Evolutionary conservation across 495 filamentous ascomycete genomes (phyloP), one percentile per base, ranked within the genome.

Genomic region (Clavariopsis aquatica): DNA sequence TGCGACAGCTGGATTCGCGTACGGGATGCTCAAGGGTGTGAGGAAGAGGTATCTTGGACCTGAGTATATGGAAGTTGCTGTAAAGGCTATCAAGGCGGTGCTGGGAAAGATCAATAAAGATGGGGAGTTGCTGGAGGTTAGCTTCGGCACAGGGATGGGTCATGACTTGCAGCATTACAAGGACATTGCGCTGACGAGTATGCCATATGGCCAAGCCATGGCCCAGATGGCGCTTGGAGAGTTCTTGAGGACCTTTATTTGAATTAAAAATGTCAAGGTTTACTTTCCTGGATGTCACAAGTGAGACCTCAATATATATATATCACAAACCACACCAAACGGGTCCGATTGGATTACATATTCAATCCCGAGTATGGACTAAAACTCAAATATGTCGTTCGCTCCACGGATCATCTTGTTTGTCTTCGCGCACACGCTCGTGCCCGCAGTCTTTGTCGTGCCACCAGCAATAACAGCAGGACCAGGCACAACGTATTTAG

Each of bases 151-250:
- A 9, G 84, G 78, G 0, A 90, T 92, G 85, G 88, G 88, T 0
- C 75, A 81, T 59, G 80, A 73, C 13, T 73, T 89, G 58, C 80
- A 90, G 60, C 86, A 88, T 69, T 92, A 92, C 65, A 84, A 85
- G 73, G 77, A 84, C 47, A 90, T 92, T 65, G 81, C 82, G 0
- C 66, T 83, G 5, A 92, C 89, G 0, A 83, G 83, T 47, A 91
- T 91, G 88, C 88, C 87, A 24, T 90, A 90, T 69, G 88, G 88
- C 0, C 88, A 90, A 71, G 86, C 87, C 0, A 90, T 91, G 88
- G 87, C 86, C 1, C 87, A 89, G 29, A 87, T 89, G 82, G 85
- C 84, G 0, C 69, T 90, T 57, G 86, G 82, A 10, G 88, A 91
- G 72, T 85, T 86, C 60, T 68, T 87, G 63, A 76, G 86, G 54